Conservation (phyloP, 495 filamentous ascomycete genomes). For the Elaphomyces granulatus region DNA sequence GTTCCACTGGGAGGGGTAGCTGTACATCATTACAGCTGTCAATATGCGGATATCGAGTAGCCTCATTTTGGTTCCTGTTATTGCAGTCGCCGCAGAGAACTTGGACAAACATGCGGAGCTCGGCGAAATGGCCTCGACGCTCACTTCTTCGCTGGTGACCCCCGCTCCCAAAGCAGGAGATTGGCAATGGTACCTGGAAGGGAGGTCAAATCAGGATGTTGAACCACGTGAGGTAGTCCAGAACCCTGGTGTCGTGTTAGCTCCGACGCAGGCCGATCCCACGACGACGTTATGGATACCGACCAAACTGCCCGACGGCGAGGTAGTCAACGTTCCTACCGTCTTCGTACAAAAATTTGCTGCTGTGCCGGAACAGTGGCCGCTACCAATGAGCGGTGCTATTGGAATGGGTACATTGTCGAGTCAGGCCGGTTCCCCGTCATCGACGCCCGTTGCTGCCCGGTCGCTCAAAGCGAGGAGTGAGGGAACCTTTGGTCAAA, state of each 20-base stretch:
- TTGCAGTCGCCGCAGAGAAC: no score
- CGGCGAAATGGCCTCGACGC: no score
- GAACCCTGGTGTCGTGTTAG: not conserved
- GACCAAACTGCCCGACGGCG: constrained; percentile 1
- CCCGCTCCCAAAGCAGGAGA: no score
- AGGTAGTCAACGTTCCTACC: not conserved
- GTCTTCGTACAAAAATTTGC: not conserved
- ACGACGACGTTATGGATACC: not conserved
- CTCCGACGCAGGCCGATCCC: not conserved
- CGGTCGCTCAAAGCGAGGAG: constrained; percentile 16
- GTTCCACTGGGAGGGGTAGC: no score
- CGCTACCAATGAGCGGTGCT: not conserved
- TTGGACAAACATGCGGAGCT: no score
- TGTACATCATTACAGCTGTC: no score
- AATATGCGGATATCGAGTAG: no score
- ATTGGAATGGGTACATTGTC: not conserved
- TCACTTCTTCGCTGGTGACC: no score
- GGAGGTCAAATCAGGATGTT: no score
- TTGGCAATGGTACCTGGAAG: no score
- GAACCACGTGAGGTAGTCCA: not conserved
- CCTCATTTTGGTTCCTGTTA: no score
- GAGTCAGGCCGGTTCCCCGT: not conserved
- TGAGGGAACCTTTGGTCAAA: constrained; percentile 32
- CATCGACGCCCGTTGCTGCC: not conserved
- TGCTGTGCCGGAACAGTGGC: not conserved